Evolutionary conservation across 495 filamentous ascomycete genomes (phyloP).

Genomic region (Recurvomyces mirabilis): DNA sequence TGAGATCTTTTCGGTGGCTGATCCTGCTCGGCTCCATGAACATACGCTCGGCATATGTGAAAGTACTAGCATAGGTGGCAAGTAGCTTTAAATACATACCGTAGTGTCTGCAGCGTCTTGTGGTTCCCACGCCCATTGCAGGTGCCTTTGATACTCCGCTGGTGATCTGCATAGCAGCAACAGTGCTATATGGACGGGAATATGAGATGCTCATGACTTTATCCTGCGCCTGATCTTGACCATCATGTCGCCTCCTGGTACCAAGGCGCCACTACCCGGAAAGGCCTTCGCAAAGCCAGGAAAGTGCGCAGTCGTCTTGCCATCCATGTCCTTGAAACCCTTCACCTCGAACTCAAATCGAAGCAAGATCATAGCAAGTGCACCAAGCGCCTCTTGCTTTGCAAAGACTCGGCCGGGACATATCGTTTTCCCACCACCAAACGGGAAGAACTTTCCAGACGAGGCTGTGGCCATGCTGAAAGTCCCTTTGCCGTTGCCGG

Average conservation of each 20-base stretch:
- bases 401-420: slow-evolving; percentile 17
- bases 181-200: too few species aligned
- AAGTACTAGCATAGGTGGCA: background rate
- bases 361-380: slow-evolving; percentile 16
- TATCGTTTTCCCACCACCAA: slow-evolving; percentile 18
- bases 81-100: too few species aligned
- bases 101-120: too few species aligned
- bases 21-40: too few species aligned
- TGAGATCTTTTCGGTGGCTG: background rate
- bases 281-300: slow-evolving; percentile 6
- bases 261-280: slow-evolving; percentile 13
- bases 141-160: too few species aligned
- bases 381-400: slow-evolving; percentile 18
- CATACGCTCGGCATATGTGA: background rate
- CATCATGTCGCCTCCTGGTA: slow-evolving; percentile 18
- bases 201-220: slow-evolving; percentile 1
- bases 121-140: too few species aligned
- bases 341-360: slow-evolving; percentile 20
- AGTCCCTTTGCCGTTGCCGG: slow-evolving; percentile 12
- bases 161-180: too few species aligned
- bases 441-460: slow-evolving; percentile 22
- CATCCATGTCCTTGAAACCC: slow-evolving; percentile 15
- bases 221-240: slow-evolving; percentile 12
- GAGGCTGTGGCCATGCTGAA: slow-evolving; percentile 10
- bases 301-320: slow-evolving; percentile 13